Evolutionary conservation across 2,329 filamentous ascomycete genomes (phyloP).

Genomic region (Penicillium occitanis): DNA sequence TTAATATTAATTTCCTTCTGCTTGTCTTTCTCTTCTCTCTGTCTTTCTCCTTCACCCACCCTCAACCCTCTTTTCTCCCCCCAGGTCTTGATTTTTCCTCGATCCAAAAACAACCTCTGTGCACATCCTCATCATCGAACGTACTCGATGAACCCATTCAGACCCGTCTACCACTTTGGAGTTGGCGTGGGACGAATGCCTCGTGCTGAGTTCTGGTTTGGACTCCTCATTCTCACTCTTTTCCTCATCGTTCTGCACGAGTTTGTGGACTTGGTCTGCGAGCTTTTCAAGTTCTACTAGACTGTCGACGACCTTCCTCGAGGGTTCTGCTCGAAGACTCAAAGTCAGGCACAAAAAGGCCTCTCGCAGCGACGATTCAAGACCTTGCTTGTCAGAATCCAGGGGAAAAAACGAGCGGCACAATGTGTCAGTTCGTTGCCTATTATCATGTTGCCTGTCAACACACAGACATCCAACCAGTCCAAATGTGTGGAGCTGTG

Average conservation of each 20-base stretch:
- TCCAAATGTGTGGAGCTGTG: neutral
- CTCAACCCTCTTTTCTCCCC: neutral
- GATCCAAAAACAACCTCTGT: neutral
- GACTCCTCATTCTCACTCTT: constrained; percentile 1
- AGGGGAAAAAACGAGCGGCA: neutral
- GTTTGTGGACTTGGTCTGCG: neutral
- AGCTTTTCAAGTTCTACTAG: constrained; percentile 6
- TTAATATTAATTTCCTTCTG: neutral
- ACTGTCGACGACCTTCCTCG: neutral
- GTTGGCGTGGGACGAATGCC: neutral
- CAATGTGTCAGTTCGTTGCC: constrained; percentile 14
- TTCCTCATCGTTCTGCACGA: constrained; percentile 3
- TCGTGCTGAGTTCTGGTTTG: constrained; percentile 8
- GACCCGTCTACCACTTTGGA: neutral
- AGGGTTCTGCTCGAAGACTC: neutral
- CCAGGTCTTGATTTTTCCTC: neutral
- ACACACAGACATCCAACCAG: constrained; percentile 5
- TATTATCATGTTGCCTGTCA: neutral
- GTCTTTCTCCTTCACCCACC: neutral
- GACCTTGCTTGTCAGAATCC: neutral
- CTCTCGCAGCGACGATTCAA: neutral
- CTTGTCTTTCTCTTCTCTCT: neutral
- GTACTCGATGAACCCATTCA: neutral
- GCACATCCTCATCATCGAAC: neutral
- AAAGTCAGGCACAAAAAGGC: neutral